phyloP scores from a whole-genome alignment of 2,329 filamentous ascomycete genomes.

The Colletotrichum sp. region DNA sequence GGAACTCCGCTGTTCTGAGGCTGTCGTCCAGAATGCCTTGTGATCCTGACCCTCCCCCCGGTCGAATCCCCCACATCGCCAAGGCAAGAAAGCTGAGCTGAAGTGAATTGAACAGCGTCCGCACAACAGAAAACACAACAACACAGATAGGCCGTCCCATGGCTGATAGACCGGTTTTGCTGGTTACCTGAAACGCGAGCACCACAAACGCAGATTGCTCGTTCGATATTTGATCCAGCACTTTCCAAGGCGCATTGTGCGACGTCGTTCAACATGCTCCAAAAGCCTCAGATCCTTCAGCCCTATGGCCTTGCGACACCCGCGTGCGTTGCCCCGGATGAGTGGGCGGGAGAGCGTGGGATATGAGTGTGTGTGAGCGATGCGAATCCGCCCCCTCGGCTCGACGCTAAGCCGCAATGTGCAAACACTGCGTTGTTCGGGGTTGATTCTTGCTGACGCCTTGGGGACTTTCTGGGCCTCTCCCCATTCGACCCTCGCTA shows the following conservation, averaged over 20 bases:
- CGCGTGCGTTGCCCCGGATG: not conserved
- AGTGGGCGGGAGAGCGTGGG: not conserved
- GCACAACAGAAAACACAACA: not conserved
- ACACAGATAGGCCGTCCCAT: not conserved
- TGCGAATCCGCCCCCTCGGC: slow-evolving; percentile 9
- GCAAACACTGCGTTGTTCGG: not conserved
- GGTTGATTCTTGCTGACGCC: slow-evolving; percentile 5
- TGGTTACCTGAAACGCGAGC: not conserved
- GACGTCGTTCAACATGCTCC: not conserved
- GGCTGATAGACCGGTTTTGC: not conserved
- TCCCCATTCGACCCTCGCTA: not conserved
- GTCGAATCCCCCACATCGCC: not conserved
- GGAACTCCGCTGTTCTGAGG: not conserved
- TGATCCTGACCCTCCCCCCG: not conserved
- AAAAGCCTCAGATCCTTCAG: slow-evolving; percentile 17
- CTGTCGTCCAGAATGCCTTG: not conserved
- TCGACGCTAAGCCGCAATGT: slow-evolving; percentile 5
- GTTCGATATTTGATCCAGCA: not conserved
- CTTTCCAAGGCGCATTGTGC: not conserved
- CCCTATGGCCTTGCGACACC: slow-evolving; percentile 3
- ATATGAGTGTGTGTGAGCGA: not conserved
- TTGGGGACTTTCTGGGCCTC: not conserved
- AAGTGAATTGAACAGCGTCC: not conserved
- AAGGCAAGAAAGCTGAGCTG: not conserved
- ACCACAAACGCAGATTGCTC: not conserved